phyloP scores from a whole-genome alignment of 2,329 filamentous ascomycete species.

The Penicillium sp. region DNA sequence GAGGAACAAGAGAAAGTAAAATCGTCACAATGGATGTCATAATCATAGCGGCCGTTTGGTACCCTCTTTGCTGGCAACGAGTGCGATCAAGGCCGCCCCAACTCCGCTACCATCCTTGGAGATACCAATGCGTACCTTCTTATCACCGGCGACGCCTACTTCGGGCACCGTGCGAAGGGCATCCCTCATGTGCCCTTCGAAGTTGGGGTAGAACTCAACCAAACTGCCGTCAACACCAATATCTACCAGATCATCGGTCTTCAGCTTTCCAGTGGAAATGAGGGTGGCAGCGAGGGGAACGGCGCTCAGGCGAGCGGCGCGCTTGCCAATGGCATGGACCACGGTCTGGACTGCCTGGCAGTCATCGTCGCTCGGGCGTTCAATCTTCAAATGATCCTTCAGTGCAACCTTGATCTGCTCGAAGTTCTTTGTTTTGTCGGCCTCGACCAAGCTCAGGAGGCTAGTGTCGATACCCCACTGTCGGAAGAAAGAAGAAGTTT shows the following conservation, averaged over 20 bases:
- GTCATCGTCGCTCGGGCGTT: slow-evolving; percentile 78
- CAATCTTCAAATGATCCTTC: slow-evolving; percentile 75
- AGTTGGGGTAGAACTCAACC: slow-evolving; percentile 94
- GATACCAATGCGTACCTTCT: slow-evolving; percentile 89
- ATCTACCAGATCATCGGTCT: slow-evolving; percentile 74
- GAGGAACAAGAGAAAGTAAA: slow-evolving; percentile 6
- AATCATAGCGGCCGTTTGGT: slow-evolving; percentile 12
- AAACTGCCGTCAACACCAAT: slow-evolving; percentile 93
- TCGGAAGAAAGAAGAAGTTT: slow-evolving; percentile 70
- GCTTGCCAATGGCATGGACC: slow-evolving; percentile 81
- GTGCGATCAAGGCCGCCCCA: slow-evolving; percentile 92
- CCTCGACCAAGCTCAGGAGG: slow-evolving; percentile 84
- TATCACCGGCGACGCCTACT: slow-evolving; percentile 78
- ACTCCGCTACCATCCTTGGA: slow-evolving; percentile 96
- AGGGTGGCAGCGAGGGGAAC: slow-evolving; percentile 86
- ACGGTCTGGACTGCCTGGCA: slow-evolving; percentile 86
- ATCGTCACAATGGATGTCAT: slow-evolving; percentile 10
- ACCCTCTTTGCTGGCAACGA: slow-evolving; percentile 70
- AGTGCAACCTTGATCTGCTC: slow-evolving; percentile 77
- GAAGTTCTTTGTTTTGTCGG: slow-evolving; percentile 75
- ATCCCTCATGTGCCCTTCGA: slow-evolving; percentile 85
- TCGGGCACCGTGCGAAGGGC: slow-evolving; percentile 76
- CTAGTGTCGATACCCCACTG: slow-evolving; percentile 91
- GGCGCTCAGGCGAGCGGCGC: slow-evolving; percentile 84
- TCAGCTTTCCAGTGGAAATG: slow-evolving; percentile 76